Percentiles rank a stretch among this genome's conserved stretches.
Conservation (phyloP, 495 filamentous ascomycete species). For the Xylaria grammica region DNA sequence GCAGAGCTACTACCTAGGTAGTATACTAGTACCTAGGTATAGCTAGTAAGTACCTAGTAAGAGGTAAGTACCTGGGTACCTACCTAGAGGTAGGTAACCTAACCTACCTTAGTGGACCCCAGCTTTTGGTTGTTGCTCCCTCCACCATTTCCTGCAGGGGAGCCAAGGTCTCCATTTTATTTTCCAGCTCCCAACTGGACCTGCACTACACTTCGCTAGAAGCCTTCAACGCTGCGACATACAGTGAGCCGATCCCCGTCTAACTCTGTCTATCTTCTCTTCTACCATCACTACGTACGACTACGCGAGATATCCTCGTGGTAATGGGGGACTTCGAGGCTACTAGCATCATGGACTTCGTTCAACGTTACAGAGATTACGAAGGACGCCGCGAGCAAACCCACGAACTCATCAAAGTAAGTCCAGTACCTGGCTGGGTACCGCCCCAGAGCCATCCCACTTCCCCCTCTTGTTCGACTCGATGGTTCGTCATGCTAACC, state of each 20-base stretch:
- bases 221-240: slow-evolving; percentile 12
- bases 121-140: slow-evolving; percentile 11
- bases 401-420: slow-evolving; percentile 45
- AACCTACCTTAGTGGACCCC: slow-evolving; percentile 3
- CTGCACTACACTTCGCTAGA: too few relatives aligned
- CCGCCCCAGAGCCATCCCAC: slow-evolving; percentile 1
- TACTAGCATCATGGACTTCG: slow-evolving; percentile 43
- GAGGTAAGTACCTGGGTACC: background rate
- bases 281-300: background rate
- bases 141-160: slow-evolving; percentile 11
- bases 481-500: slow-evolving; percentile 12
- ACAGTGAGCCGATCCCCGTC: background rate
- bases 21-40: too few relatives aligned
- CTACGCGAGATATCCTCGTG: background rate
- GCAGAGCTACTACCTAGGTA: too few relatives aligned
- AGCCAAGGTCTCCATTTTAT: slow-evolving; percentile 24
- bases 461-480: background rate
- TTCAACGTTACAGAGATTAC: slow-evolving; percentile 47
- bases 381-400: slow-evolving; percentile 40
- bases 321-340: slow-evolving; percentile 14
- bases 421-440: slow-evolving; percentile 7
- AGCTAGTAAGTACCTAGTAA: background rate
- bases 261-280: background rate
- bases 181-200: slow-evolving; percentile 21
- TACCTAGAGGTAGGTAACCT: too few relatives aligned